phyloP scores from a whole-genome alignment of 2,329 filamentous ascomycete species.

The Exserohilum turcica region DNA sequence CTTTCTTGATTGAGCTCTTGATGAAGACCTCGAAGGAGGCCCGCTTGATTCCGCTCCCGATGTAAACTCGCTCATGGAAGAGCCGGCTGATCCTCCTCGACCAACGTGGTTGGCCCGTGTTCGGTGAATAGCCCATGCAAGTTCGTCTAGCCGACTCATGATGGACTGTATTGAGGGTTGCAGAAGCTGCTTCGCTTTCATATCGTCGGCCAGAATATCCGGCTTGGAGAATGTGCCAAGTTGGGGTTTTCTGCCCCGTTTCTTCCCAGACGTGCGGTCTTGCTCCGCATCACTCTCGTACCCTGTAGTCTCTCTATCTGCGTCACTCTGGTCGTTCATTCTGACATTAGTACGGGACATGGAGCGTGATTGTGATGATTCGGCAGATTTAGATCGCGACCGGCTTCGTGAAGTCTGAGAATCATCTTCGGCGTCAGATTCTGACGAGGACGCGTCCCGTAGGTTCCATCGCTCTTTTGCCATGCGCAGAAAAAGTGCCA shows the following conservation, averaged over 20 bases:
- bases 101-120: slow-evolving; percentile 60
- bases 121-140: slow-evolving; percentile 73
- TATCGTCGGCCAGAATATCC: slow-evolving; percentile 71
- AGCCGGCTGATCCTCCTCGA: slow-evolving; percentile 28
- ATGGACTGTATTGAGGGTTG: slow-evolving; percentile 72
- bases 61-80: slow-evolving; percentile 35
- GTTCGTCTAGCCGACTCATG: slow-evolving; percentile 69
- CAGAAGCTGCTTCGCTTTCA: slow-evolving; percentile 67
- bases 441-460: slow-evolving; percentile 46
- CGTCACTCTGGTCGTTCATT: slow-evolving; percentile 8
- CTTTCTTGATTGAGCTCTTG: slow-evolving; percentile 22
- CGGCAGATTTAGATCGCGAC: slow-evolving; percentile 21
- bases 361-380: slow-evolving; percentile 5
- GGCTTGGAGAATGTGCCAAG: slow-evolving; percentile 46
- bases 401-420: slow-evolving; percentile 5
- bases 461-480: slow-evolving; percentile 67
- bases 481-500: slow-evolving; percentile 66
- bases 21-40: slow-evolving; percentile 18
- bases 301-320: background rate
- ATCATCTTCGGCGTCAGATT: slow-evolving; percentile 8
- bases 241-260: slow-evolving; percentile 20
- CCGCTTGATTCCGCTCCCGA: slow-evolving; percentile 33
- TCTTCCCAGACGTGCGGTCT: slow-evolving; percentile 2
- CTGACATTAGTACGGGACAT: slow-evolving; percentile 7
- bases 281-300: slow-evolving; percentile 2